Conservation (phyloP, 495 filamentous ascomycete species). For the Astrothelium subdiscretum region DNA sequence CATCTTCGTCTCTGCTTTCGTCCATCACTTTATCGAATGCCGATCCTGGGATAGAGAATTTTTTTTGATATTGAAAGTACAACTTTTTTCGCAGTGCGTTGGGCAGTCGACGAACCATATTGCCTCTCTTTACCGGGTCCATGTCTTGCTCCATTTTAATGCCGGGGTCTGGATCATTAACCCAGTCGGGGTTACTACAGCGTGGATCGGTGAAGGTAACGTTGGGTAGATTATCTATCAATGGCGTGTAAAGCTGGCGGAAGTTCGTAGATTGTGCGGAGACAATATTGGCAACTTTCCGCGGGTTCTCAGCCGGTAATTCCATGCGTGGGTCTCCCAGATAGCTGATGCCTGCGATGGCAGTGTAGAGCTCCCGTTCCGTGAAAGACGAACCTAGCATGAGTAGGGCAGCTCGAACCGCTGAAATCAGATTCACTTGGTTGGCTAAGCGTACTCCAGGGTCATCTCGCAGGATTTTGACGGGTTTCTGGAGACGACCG, state of each 20-base stretch:
- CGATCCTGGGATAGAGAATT: constrained; percentile 68
- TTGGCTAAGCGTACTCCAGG: constrained; percentile 83
- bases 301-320: constrained; percentile 57
- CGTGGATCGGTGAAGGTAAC: constrained; percentile 64
- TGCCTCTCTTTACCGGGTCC: constrained; percentile 77
- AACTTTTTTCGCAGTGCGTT: constrained; percentile 77
- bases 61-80: constrained; percentile 88
- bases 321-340: constrained; percentile 87
- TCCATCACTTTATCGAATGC: constrained; percentile 85
- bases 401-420: constrained; percentile 76
- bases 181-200: constrained; percentile 47
- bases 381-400: constrained; percentile 74
- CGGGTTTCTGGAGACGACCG: constrained; percentile 89
- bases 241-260: constrained; percentile 73
- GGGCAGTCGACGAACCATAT: constrained; percentile 90
- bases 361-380: constrained; percentile 76
- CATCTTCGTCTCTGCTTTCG: constrained; percentile 55
- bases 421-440: constrained; percentile 87
- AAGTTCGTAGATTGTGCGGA: constrained; percentile 83
- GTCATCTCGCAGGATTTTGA: constrained; percentile 93
- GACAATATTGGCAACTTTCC: constrained; percentile 89
- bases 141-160: constrained; percentile 70
- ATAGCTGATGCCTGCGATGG: constrained; percentile 85
- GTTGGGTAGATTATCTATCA: constrained; percentile 84
- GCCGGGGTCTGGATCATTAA: constrained; percentile 48